Conservation (phyloP, 2,329 filamentous ascomycete species). For the Hypoxylon sp. region DNA sequence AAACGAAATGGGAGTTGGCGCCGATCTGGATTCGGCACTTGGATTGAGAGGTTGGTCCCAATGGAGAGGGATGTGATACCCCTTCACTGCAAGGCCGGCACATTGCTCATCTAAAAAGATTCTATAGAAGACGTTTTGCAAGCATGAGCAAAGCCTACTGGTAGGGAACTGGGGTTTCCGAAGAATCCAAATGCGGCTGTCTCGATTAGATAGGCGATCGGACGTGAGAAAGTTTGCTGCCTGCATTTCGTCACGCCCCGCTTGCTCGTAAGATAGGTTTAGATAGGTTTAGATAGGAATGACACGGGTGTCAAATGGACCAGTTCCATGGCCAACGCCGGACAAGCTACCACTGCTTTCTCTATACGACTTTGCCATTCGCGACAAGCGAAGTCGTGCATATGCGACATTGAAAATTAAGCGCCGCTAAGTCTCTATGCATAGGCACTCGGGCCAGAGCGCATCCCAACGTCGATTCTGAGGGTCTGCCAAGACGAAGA, state of each 20-base stretch:
- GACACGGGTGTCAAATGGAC: constrained; percentile 23
- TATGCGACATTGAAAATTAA: constrained; percentile 42
- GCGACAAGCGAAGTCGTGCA: constrained; percentile 33
- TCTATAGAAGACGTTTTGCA: constrained; percentile 16
- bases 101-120: constrained; percentile 13
- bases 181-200: constrained; percentile 22
- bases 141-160: constrained; percentile 21
- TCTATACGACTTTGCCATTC: constrained; percentile 30
- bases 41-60: constrained; percentile 15
- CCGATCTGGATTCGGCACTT: constrained; percentile 19
- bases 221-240: constrained; percentile 39
- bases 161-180: constrained; percentile 13
- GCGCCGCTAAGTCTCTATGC: constrained; percentile 40
- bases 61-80: constrained; percentile 15
- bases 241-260: constrained; percentile 38
- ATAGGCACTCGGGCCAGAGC: constrained; percentile 27
- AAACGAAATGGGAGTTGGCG: constrained; percentile 11
- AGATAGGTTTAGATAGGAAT: constrained; percentile 26
- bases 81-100: constrained; percentile 13
- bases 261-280: constrained; percentile 32
- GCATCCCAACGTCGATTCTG: constrained; percentile 26
- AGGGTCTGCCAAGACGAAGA: constrained; percentile 38
- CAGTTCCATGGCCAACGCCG: constrained; percentile 33
- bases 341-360: constrained; percentile 34
- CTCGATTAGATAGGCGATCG: constrained; percentile 24